Conservation (phyloP, 2,329 filamentous ascomycete genomes). For the Aspergillus proliferans region DNA sequence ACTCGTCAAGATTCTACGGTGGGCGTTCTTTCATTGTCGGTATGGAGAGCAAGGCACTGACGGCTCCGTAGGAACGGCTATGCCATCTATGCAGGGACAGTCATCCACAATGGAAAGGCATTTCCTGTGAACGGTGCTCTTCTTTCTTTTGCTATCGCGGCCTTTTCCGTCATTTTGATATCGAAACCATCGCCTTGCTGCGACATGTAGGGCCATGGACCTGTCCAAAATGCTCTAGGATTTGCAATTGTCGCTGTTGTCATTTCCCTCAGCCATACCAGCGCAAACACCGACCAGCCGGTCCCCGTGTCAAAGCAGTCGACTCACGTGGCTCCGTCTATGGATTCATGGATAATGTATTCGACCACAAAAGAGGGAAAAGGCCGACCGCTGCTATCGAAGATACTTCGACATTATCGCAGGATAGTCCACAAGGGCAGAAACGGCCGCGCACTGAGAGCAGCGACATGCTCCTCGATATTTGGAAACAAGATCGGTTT, state of each 20-base stretch:
- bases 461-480: too few species aligned
- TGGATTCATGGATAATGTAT: constrained; percentile 34
- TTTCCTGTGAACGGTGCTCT: constrained; percentile 25
- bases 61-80: constrained; percentile 22
- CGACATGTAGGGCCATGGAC: constrained; percentile 23
- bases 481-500: too few species aligned
- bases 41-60: neutral
- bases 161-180: constrained; percentile 31
- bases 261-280: constrained; percentile 28
- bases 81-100: constrained; percentile 33
- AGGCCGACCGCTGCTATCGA: constrained; percentile 5
- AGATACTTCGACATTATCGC: constrained; percentile 2
- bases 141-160: constrained; percentile 34
- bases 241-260: constrained; percentile 32
- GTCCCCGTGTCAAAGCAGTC: constrained; percentile 25
- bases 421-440: neutral
- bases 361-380: constrained; percentile 29
- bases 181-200: constrained; percentile 24
- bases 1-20: neutral
- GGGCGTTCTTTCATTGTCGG: neutral
- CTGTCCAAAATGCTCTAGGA: constrained; percentile 30
- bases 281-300: constrained; percentile 28
- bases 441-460: constrained; percentile 9
- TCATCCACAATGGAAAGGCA: constrained; percentile 31
- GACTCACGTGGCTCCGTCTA: constrained; percentile 28